Evolutionary conservation across 164 flowering plant species (phyloP), one percentile per base, ranked within the genome.

Genomic region (Piper longum): DNA sequence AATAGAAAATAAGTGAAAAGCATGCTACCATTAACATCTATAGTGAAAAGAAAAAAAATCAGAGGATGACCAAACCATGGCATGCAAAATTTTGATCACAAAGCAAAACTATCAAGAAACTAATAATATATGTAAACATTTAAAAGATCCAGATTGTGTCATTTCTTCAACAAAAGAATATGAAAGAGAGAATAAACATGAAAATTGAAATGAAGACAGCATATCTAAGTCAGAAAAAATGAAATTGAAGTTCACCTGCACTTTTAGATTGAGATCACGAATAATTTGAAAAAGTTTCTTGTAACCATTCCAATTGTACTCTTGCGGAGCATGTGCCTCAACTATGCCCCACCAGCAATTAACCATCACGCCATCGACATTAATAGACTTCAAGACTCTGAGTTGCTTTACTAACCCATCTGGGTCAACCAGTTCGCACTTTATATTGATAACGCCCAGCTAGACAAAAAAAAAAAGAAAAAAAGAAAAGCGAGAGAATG

Each of bases 321-420:
- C 82, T 71, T 80, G 89, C 2, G 98, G 96, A 43, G 73, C 71
- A 76, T 81, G 82, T 19, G 86, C 83, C 80, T 91, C 98, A 16
- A 88, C 96, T 57, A 88, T 79, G 56, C 96, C 98, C 98, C 98
- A 91, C 96, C 98, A 91, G 65, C 89, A 85, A 72, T 91, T 89
- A 63, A 88, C 82, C 90, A 81, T 82, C 54, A 88, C 83, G 41
- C 95, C 95, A 74, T 91, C 98, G 56, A 91, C 80, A 65, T 85
- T 85, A 44, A 77, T 61, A 43, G 91, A 81, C 70, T 92, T 89
- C 76, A 92, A 76, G 36, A 77, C 64, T 73, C 82, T 82, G 41
- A 92, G 76, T 71, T 89, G 96, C 73, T 86, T 80, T 36, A 76
- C 71, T 51, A 92, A 67, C 62, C 85, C 85, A 76, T 89, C 96